phyloP scores from a whole-genome alignment of 2,329 filamentous ascomycete species.

The Proliferodiscus dingleyae region DNA sequence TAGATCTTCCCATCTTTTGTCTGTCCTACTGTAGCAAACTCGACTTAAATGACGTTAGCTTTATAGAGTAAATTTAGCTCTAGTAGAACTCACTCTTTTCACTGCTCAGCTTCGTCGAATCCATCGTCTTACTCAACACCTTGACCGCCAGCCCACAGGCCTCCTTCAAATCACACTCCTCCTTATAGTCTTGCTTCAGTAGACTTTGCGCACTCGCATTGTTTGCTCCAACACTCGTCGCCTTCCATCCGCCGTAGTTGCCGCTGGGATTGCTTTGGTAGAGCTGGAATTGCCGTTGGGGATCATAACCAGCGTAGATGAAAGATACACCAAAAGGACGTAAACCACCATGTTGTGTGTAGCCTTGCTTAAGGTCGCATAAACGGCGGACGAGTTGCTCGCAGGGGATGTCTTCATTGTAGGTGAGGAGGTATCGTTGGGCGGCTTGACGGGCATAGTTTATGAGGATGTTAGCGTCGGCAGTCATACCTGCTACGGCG shows the following conservation, averaged over 20 bases:
- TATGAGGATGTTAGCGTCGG: constrained; percentile 99
- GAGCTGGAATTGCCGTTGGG: constrained; percentile 92
- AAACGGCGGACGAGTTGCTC: constrained; percentile 95
- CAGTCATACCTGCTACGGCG: constrained; percentile 97
- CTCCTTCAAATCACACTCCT: constrained; percentile 93
- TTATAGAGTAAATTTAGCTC: neutral
- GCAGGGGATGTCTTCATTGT: constrained; percentile 99
- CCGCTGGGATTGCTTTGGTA: constrained; percentile 98
- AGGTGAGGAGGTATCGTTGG: constrained; percentile 95
- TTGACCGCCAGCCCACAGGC: constrained; percentile 97
- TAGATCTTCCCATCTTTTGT: constrained; percentile 96
- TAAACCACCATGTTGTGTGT: constrained; percentile 97
- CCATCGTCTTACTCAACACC: constrained; percentile 99
- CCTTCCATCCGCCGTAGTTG: constrained; percentile 99
- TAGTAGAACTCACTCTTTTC: constrained; percentile 78
- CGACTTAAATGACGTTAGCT: constrained; percentile 55
- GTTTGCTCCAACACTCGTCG: constrained; percentile 95
- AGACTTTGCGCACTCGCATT: constrained; percentile 95
- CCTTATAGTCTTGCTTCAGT: constrained; percentile 99
- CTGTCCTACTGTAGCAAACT: constrained; percentile 96
- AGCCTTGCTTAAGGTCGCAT: constrained; percentile 98
- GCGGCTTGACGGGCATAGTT: constrained; percentile 98
- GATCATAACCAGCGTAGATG: constrained; percentile 98
- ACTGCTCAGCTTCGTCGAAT: constrained; percentile 96
- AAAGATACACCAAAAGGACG: constrained; percentile 98